A percentile compares a stretch with the other conserved stretches of the same genome.
These are phyloP conservation scores for Verruconis gallopava DNA, from an alignment of 2,329 filamentous ascomycete species.

Conservation along the genomic window DNA sequence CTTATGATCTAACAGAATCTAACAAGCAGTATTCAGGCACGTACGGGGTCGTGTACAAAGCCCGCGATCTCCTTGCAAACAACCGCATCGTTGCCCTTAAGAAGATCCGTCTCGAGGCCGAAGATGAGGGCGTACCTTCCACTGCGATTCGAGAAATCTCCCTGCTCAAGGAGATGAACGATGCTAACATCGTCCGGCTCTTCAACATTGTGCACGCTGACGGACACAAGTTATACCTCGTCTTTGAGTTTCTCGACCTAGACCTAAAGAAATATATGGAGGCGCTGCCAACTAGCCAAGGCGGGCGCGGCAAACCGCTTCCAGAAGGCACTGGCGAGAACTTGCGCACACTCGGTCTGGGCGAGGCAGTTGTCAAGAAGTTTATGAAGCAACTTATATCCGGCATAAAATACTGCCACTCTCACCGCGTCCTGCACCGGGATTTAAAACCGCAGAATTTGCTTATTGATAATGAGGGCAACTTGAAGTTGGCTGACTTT, in stretches of 20 bases:
- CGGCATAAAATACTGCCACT: constrained; percentile 78
- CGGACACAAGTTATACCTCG: constrained; percentile 87
- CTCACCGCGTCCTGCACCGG: constrained; percentile 74
- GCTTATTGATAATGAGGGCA: constrained; percentile 73
- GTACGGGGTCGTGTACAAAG: constrained; percentile 93
- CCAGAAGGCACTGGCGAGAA: constrained; percentile 60
- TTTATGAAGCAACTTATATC: constrained; percentile 84
- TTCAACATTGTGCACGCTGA: constrained; percentile 91
- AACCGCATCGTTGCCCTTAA: constrained; percentile 78
- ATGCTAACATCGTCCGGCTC: constrained; percentile 78
- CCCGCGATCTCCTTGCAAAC: constrained; percentile 69
- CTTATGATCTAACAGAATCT: background rate
- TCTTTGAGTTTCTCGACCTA: constrained; percentile 82
- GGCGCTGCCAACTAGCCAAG: constrained; percentile 68
- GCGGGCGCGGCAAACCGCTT: constrained; percentile 71
- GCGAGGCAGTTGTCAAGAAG: constrained; percentile 73
- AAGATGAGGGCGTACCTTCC: constrained; percentile 86
- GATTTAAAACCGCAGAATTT: constrained; percentile 87
- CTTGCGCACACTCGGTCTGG: constrained; percentile 56
- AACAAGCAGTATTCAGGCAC: constrained; percentile 47
- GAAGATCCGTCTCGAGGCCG: constrained; percentile 89
- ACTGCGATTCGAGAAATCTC: constrained; percentile 93
- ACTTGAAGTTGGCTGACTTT: constrained; percentile 84
- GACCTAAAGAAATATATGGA: constrained; percentile 98
- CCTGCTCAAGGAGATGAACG: constrained; percentile 85